Conservation (phyloP, 495 filamentous ascomycete genomes). For the Cairneyella variabilis region DNA sequence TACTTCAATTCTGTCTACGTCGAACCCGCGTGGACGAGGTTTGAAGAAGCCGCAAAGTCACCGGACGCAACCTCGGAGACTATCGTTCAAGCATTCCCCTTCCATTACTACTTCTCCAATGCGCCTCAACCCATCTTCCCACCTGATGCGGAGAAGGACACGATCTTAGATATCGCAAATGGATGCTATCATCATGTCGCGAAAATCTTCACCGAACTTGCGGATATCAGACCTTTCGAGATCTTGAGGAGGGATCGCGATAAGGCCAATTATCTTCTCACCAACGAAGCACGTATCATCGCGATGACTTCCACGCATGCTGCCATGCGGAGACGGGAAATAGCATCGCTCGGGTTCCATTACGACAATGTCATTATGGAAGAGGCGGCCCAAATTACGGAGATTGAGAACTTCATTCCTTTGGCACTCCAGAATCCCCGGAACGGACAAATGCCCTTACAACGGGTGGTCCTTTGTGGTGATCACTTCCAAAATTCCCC, state of each 20-base stretch:
- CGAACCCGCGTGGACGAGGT: constrained; percentile 82
- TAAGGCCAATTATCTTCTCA: constrained; percentile 90
- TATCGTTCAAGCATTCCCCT: constrained; percentile 78
- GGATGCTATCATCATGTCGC: constrained; percentile 90
- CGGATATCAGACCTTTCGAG: constrained; percentile 93
- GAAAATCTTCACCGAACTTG: constrained; percentile 88
- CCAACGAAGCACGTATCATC: constrained; percentile 92
- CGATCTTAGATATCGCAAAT: constrained; percentile 68
- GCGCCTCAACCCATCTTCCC: constrained; percentile 84
- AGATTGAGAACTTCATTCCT: constrained; percentile 96
- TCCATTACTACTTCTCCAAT: constrained; percentile 83
- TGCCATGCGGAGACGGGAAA: constrained; percentile 93
- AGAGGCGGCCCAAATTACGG: constrained; percentile 96
- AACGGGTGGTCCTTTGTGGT: constrained; percentile 87
- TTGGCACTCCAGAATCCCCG: constrained; percentile 81
- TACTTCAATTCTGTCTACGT: constrained; percentile 96
- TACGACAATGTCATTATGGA: constrained; percentile 99
- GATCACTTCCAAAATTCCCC: constrained; percentile 97
- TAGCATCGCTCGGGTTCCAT: constrained; percentile 85
- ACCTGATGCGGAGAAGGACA: constrained; percentile 55
- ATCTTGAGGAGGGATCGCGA: constrained; percentile 83
- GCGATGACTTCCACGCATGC: constrained; percentile 99
- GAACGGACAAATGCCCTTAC: constrained; percentile 67
- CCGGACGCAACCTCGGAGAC: constrained; percentile 51
- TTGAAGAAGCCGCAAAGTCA: constrained; percentile 56